Evolutionary conservation across 2,329 filamentous ascomycete genomes (phyloP).

Genomic region (Clarireedia homoeocarpa): DNA sequence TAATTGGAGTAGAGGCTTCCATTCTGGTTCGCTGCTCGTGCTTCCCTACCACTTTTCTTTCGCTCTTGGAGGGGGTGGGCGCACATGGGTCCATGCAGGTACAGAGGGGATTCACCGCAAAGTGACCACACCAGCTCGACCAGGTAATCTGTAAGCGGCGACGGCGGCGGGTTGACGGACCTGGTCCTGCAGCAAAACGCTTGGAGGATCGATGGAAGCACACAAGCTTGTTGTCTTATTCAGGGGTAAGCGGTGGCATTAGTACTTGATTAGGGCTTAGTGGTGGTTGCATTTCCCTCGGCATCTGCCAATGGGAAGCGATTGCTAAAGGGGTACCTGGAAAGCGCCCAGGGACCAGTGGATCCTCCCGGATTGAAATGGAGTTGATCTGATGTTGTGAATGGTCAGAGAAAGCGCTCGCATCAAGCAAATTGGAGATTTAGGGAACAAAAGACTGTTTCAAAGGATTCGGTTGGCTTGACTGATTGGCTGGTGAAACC

Average conservation of each 20-base stretch:
- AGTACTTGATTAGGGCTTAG: neutral
- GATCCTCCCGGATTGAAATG: too few species aligned
- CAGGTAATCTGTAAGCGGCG: neutral
- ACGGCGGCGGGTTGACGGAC: too few species aligned
- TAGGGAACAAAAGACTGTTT: neutral
- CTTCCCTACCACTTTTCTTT: neutral
- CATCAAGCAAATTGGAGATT: slow-evolving; percentile 1
- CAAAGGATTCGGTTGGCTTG: slow-evolving; percentile 1
- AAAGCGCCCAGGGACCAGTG: too few species aligned
- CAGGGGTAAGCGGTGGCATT: neutral
- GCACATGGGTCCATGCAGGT: slow-evolving; percentile 8
- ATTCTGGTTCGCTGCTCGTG: neutral
- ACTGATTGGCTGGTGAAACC: neutral
- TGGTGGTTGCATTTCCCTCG: neutral
- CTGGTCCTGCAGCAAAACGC: neutral
- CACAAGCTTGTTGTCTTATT: neutral
- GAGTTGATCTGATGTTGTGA: neutral
- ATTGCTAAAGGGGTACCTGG: too few species aligned
- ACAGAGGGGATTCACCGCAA: slow-evolving; percentile 5
- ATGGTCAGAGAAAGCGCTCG: neutral
- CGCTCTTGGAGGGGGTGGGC: neutral
- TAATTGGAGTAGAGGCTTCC: neutral
- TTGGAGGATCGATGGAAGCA: neutral
- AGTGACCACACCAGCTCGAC: neutral
- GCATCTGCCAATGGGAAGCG: too few species aligned